Base-by-base conservation (phyloP, 257 asterid species). In the Fraxinus excelsior region DNA sequence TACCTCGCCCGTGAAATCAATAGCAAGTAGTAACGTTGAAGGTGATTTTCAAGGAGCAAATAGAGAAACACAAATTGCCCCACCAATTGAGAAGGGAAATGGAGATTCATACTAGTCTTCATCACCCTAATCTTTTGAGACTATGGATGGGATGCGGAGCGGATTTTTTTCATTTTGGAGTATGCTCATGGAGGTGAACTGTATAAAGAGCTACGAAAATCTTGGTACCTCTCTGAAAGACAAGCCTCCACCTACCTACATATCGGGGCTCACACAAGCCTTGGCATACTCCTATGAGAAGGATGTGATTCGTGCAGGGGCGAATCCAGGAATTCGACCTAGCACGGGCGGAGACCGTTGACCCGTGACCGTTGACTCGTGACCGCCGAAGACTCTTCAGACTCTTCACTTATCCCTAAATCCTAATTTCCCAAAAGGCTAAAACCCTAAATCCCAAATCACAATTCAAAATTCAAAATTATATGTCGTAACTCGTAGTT, bases 1-100 rank as follows among this genome's bases (percentile, higher is more conserved):
- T 93, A 96, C 85, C 95, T 96, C 76, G 97, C 97, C 65, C 98
- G 98, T 31, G 96, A 93, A 89, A 62, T 84, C 86, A 82, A 91
- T 96, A 88, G 85, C 65, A 83, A 90, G 82, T 89, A 51, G 96
- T 93, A 84, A 98, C 98, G 49, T 67, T 96, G 88, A 93, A 96
- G 86, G 89, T 91, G 76, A 83, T 93, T 40, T 93, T 90, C 84
- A 93, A 90, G 85, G 92, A 85, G 89, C 98, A 90, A 56, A 86
- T 93, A 16, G 95, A 89, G 70, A 91, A 91, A 86, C 88, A 91
- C 83, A 80, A 84, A 71, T 78, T 96, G 85, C 88, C 85, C 64
- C 89, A 92, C 77, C 99, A 96, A 75, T 75, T 96, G 79, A 80
- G 84, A 75, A 90, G 99, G 83, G 98, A 96, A 75, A 91, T 96